These are phyloP conservation scores for Beta corolliflora DNA, from an alignment of 179 eudicot genomes.

Conservation along the genomic window DNA sequence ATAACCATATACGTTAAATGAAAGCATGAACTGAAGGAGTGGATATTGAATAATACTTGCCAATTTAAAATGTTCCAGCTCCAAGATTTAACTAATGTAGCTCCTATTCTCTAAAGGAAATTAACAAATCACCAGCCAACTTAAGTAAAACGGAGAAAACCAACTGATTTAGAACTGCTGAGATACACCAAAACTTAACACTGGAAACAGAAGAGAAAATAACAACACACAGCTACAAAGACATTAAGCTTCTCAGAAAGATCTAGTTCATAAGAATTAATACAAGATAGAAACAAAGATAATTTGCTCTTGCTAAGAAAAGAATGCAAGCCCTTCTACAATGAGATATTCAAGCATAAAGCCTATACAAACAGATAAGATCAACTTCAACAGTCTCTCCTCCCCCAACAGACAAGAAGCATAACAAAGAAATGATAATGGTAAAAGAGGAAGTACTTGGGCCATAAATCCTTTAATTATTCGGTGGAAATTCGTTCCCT, in stretches of 20 bases:
- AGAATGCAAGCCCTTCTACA: neutral
- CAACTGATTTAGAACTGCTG: neutral
- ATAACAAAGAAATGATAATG: slow-evolving; percentile 1
- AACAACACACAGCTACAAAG: neutral
- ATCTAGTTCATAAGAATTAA: neutral
- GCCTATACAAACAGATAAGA: neutral
- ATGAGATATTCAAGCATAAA: neutral
- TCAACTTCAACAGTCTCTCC: slow-evolving; percentile 3
- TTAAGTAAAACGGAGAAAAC: neutral
- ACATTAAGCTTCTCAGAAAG: neutral
- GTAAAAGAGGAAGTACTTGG: slow-evolving; percentile 50
- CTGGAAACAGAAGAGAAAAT: neutral
- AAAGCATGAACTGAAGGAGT: neutral
- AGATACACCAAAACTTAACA: neutral
- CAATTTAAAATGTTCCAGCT: neutral
- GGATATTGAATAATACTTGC: neutral
- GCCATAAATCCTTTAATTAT: slow-evolving; percentile 96
- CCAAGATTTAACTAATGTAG: neutral
- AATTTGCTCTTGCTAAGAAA: neutral
- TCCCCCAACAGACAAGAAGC: slow-evolving; percentile 6
- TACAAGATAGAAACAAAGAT: neutral
- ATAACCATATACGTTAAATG: neutral
- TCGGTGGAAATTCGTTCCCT: slow-evolving; percentile 81
- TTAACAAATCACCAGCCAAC: neutral
- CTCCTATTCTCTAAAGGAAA: neutral